Base-by-base conservation (phyloP, 108 stramenopile species). In the Ochromonas danica region DNA sequence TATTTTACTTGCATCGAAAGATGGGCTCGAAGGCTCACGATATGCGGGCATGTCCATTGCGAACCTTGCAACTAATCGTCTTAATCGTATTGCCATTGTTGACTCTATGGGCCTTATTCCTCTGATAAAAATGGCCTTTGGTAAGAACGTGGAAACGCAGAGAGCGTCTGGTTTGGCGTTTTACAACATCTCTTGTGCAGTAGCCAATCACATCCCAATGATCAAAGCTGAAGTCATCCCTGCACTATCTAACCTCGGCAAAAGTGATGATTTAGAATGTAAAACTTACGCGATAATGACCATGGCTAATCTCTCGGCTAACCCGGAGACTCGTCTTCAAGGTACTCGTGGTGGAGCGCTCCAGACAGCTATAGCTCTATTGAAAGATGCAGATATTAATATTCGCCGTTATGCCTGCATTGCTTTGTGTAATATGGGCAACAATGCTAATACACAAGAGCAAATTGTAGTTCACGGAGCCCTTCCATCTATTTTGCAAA, bases 401-500 rank as follows among this genome's bases (percentile, higher is more conserved):
- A 79, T 71, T n/a, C 77, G 80, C 72, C 81, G 79, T 35, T 90
- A 91, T 80, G 91, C 89, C 31, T 83, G 87, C 71, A 86, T 91
- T 33, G 88, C 87, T 27, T 80, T 93, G 51, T 86, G 90, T 80
- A 93, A 93, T 82, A 89, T 92, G 88, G 89, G 90, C 45, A 90
- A 88, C 85, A 79, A 83, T 71, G 61, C 75, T 41, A 78, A 42
- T 43, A 89, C 88, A 65, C 92, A 91, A 86, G 82, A 67, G 25
- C 91, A 92, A 79, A 86, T 90, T 71, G 85, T 90, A 6, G 87
- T 91, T 2, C 92, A 92, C 82, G 92, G 91, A 0, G 90, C 88
- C 70, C 85, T 92, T 0, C 80, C 75, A 6, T 3, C 33, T 22
- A 1, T 79, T 25, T n/a, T 79, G 51, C 45, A 43, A 42, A 65